Evolutionary conservation across 1,139 yeast genomes (phyloP).

Genomic region (Geotrichum aggregatum): DNA sequence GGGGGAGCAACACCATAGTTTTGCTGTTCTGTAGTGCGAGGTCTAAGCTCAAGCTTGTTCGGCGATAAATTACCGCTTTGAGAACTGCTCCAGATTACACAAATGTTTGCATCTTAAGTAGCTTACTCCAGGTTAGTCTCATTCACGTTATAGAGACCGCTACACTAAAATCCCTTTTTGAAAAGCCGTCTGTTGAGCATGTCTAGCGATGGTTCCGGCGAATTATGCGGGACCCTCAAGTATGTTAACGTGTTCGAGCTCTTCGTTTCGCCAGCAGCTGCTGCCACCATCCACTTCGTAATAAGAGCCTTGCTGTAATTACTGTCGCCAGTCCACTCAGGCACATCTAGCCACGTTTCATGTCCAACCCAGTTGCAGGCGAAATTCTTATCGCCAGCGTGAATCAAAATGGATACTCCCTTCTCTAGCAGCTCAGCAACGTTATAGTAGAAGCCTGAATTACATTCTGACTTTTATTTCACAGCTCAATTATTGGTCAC

Average conservation of each 20-base stretch:
- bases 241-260: conserved; percentile 54
- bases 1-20: too few relatives aligned
- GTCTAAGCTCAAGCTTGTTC: too few relatives aligned
- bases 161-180: too few relatives aligned
- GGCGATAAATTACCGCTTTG: too few relatives aligned
- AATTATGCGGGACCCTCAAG: conserved; percentile 67
- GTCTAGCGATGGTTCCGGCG: conserved; percentile 61
- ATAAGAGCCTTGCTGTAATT: background rate
- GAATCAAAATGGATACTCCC: conserved; percentile 68
- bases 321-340: conserved; percentile 55
- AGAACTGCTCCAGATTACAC: too few relatives aligned
- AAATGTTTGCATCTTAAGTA: too few relatives aligned
- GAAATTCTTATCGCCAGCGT: conserved; percentile 87
- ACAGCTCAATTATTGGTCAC: conserved; percentile 54
- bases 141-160: too few relatives aligned
- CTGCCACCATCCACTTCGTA: conserved; percentile 37
- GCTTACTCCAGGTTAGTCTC: too few relatives aligned
- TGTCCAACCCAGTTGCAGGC: conserved; percentile 91
- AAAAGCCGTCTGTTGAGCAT: conserved; percentile 78
- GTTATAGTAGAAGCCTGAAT: conserved; percentile 56
- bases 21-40: too few relatives aligned
- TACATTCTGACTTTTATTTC: conserved; percentile 52
- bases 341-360: conserved; percentile 65
- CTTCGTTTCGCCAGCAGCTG: conserved; percentile 42
- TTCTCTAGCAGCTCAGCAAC: conserved; percentile 56